A percentile compares a stretch with the other conserved stretches of the same genome.
Conservation (phyloP, 1,284 basidiomycete genomes). For the Bjerkandera adusta region DNA sequence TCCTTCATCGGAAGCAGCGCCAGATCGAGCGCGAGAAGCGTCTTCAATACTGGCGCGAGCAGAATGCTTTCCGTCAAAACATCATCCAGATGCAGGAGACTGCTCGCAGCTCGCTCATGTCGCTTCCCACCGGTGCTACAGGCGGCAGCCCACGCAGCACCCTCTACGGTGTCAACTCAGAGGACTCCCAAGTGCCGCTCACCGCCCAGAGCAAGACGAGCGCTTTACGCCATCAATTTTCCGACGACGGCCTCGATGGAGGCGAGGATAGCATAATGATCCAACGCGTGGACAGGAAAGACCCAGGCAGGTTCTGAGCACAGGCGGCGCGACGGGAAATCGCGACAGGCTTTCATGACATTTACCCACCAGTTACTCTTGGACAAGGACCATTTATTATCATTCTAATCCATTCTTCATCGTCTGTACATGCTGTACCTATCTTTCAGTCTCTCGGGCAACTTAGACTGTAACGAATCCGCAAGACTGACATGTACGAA, state of each 20-base stretch:
- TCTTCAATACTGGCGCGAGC: slow-evolving; percentile 85
- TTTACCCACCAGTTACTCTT: slow-evolving; percentile 1
- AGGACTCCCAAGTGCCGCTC: slow-evolving; percentile 53
- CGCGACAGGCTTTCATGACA: background rate
- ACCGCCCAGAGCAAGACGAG: slow-evolving; percentile 48
- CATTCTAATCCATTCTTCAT: too few species aligned
- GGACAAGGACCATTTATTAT: slow-evolving; percentile 4
- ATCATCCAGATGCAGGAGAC: slow-evolving; percentile 74
- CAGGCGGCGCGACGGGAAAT: background rate
- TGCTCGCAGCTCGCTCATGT: slow-evolving; percentile 61
- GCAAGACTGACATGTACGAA: too few species aligned
- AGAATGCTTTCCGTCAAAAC: slow-evolving; percentile 79
- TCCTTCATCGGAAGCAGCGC: slow-evolving; percentile 69
- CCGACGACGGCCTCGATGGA: slow-evolving; percentile 43
- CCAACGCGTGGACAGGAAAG: slow-evolving; percentile 17
- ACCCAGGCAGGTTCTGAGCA: slow-evolving; percentile 21
- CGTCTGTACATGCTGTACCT: too few species aligned
- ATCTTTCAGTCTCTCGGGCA: too few species aligned
- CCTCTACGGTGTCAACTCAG: slow-evolving; percentile 41
- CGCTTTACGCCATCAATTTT: slow-evolving; percentile 52
- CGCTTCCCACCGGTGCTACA: slow-evolving; percentile 39
- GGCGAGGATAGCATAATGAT: slow-evolving; percentile 27
- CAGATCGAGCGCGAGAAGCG: slow-evolving; percentile 78
- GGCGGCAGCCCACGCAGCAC: slow-evolving; percentile 47
- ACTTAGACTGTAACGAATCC: too few species aligned